Conservation (phyloP, 2,329 filamentous ascomycete genomes). For the Ilyonectria mors-panacis region DNA sequence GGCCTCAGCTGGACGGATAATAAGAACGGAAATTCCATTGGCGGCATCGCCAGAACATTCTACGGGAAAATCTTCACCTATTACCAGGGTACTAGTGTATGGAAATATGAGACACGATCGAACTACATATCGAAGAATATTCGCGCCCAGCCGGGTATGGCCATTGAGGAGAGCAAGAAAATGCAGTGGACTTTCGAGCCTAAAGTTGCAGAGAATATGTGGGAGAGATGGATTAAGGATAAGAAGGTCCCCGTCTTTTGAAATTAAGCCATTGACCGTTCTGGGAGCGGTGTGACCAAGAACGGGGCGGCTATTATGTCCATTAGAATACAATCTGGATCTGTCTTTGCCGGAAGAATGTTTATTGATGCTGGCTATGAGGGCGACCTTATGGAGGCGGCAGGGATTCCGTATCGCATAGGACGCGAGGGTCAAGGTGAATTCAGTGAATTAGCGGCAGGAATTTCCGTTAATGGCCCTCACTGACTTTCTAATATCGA, state of each 20-base stretch:
- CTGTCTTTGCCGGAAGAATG: constrained; percentile 28
- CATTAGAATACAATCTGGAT: too few species aligned
- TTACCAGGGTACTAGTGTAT: constrained; percentile 33
- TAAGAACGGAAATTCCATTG: constrained; percentile 39
- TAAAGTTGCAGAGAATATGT: constrained; percentile 36
- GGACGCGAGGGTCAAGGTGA: constrained; percentile 30
- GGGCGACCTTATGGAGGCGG: constrained; percentile 41
- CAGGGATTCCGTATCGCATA: constrained; percentile 34
- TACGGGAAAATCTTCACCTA: constrained; percentile 34
- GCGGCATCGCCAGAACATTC: constrained; percentile 41
- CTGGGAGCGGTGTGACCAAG: too few species aligned
- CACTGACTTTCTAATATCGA: too few species aligned
- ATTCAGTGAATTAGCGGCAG: too few species aligned
- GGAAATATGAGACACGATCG: constrained; percentile 10
- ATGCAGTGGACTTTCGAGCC: constrained; percentile 44
- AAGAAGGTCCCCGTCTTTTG: too few species aligned
- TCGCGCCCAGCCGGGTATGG: constrained; percentile 37
- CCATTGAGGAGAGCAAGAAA: constrained; percentile 36
- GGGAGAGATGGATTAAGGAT: constrained; percentile 14
- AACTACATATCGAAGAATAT: constrained; percentile 34
- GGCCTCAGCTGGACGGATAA: constrained; percentile 42
- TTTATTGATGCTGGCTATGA: constrained; percentile 43
- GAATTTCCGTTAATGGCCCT: too few species aligned
- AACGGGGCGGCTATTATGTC: too few species aligned
- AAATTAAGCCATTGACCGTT: too few species aligned